These are phyloP conservation scores for Mycosphaerella sp. DNA, from an alignment of 2,329 filamentous ascomycete species.

Conservation along the genomic window DNA sequence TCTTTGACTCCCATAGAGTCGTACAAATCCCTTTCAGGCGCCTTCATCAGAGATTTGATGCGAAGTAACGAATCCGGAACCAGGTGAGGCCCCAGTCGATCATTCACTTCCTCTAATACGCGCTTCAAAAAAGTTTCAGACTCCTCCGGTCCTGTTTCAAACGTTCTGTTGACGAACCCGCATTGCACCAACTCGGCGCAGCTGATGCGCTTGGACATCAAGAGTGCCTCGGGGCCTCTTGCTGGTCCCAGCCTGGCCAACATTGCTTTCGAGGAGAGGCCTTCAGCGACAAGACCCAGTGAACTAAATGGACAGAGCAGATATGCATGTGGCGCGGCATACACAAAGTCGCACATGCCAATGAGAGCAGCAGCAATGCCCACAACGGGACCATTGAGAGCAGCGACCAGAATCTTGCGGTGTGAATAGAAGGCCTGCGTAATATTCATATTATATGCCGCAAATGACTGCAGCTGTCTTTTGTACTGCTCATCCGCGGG, in stretches of 20 bases:
- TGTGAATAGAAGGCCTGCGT: conserved; percentile 88
- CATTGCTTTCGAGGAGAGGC: conserved; percentile 70
- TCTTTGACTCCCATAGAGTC: conserved; percentile 75
- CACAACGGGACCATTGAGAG: conserved; percentile 85
- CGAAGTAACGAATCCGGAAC: conserved; percentile 69
- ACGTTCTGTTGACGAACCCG: conserved; percentile 82
- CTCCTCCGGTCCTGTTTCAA: conserved; percentile 55
- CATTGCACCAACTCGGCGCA: conserved; percentile 65
- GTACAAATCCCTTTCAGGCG: conserved; percentile 63
- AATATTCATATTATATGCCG: conserved; percentile 76
- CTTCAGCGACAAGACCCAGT: conserved; percentile 84
- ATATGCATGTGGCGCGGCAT: conserved; percentile 73
- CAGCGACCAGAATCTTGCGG: conserved; percentile 85
- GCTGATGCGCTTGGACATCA: conserved; percentile 76
- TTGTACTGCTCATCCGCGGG: conserved; percentile 38
- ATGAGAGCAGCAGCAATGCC: conserved; percentile 80
- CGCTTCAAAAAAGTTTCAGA: conserved; percentile 61
- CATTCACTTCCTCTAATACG: conserved; percentile 74
- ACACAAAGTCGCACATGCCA: conserved; percentile 86
- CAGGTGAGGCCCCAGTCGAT: conserved; percentile 71
- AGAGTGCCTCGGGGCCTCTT: conserved; percentile 84
- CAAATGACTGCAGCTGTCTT: conserved; percentile 65
- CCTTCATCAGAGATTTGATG: conserved; percentile 77
- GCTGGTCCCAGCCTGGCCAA: conserved; percentile 71
- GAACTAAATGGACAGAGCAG: conserved; percentile 87